Conservation (phyloP, 495 filamentous ascomycete genomes). For the Jackrogersella minutella region DNA sequence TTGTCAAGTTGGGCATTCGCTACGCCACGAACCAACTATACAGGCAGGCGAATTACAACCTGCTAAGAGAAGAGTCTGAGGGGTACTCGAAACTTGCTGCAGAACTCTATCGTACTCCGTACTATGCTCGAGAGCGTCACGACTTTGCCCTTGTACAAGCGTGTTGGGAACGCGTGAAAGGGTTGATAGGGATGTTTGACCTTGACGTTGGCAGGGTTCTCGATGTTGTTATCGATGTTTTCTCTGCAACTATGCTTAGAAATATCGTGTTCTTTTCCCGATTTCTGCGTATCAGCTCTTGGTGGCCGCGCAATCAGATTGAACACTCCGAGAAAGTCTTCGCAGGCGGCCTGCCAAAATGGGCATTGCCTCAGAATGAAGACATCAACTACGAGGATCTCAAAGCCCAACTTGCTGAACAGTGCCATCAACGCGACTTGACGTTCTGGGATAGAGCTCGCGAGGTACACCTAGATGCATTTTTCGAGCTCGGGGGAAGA, state of each 20-base stretch:
- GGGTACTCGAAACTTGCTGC: slow-evolving; percentile 90
- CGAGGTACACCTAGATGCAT: slow-evolving; percentile 78
- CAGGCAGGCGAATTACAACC: slow-evolving; percentile 94
- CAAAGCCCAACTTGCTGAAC: slow-evolving; percentile 51
- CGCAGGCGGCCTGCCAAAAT: slow-evolving; percentile 71
- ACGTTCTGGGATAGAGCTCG: slow-evolving; percentile 85
- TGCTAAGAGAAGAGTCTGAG: slow-evolving; percentile 94
- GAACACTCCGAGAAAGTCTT: slow-evolving; percentile 46
- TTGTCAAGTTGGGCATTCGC: slow-evolving; percentile 81
- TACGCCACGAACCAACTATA: slow-evolving; percentile 93
- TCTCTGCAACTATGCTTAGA: slow-evolving; percentile 82
- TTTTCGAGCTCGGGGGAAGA: slow-evolving; percentile 82
- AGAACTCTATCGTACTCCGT: slow-evolving; percentile 83
- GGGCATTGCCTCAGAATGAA: slow-evolving; percentile 81
- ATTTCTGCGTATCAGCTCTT: slow-evolving; percentile 87
- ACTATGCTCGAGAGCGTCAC: slow-evolving; percentile 51
- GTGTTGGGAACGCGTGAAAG: slow-evolving; percentile 76
- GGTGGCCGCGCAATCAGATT: slow-evolving; percentile 82
- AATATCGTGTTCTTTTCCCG: slow-evolving; percentile 93
- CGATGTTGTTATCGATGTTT: slow-evolving; percentile 90
- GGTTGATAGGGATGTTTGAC: slow-evolving; percentile 90
- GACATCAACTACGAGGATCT: slow-evolving; percentile 57
- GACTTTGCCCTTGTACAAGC: slow-evolving; percentile 47
- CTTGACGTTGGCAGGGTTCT: slow-evolving; percentile 93
- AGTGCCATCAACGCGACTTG: slow-evolving; percentile 69